These are phyloP conservation scores for Cajanus cajan DNA, from an alignment of 306 rosid species.

Conservation along the genomic window DNA sequence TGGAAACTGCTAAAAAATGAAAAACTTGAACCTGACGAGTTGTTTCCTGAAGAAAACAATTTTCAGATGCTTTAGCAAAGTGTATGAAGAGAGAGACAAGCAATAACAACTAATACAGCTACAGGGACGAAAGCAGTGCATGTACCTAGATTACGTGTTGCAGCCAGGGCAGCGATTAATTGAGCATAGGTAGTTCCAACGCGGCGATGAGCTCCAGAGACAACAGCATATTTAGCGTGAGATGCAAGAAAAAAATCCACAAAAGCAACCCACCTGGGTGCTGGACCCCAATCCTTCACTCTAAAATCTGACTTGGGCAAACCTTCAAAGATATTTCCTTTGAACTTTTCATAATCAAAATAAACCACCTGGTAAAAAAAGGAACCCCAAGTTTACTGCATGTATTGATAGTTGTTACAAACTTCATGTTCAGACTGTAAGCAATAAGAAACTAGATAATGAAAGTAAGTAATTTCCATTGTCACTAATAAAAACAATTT, in stretches of 20 bases:
- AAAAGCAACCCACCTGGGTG: constrained; percentile 99
- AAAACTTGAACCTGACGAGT: constrained; percentile 54
- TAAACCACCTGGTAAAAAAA: constrained; percentile 68
- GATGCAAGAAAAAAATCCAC: constrained; percentile 97
- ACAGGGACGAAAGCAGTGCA: not conserved
- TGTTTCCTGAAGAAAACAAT: constrained; percentile 49
- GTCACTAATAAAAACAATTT: not conserved
- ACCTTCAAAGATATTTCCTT: constrained; percentile 60
- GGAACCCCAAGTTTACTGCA: not conserved
- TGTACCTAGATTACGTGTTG: constrained; percentile 70
- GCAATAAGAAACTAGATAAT: not conserved
- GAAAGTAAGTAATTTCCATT: not conserved
- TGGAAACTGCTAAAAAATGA: constrained; percentile 85
- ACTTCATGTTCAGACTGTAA: not conserved
- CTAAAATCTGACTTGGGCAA: constrained; percentile 66
- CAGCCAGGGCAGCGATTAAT: constrained; percentile 86
- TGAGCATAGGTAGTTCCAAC: constrained; percentile 98
- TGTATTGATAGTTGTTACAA: not conserved
- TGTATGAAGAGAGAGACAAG: constrained; percentile 14
- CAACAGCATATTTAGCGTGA: constrained; percentile 70
- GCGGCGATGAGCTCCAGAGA: constrained; percentile 93
- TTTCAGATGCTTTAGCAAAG: constrained; percentile 4
- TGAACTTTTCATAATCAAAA: constrained; percentile 76
- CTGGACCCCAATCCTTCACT: constrained; percentile 94
- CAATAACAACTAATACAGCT: not conserved